phyloP scores from a whole-genome alignment of 1,139 yeast genomes.

The Geotrichum europaeum region DNA sequence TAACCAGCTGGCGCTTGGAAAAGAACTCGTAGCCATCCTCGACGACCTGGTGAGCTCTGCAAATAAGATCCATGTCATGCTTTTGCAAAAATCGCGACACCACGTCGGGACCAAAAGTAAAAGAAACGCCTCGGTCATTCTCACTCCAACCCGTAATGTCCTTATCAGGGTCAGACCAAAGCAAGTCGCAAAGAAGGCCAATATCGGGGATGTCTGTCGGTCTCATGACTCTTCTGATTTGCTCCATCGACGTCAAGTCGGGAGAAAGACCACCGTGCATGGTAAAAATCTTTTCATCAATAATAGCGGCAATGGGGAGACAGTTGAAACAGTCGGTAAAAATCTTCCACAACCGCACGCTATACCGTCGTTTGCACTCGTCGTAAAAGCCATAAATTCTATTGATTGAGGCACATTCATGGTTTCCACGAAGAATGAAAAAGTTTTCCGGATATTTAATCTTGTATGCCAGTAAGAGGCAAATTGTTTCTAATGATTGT shows the following conservation, averaged over 20 bases:
- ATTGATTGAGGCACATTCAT: slow-evolving; percentile 94
- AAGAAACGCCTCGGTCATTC: slow-evolving; percentile 95
- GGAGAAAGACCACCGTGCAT: slow-evolving; percentile 98
- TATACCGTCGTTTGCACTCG: slow-evolving; percentile 91
- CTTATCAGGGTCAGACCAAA: slow-evolving; percentile 97
- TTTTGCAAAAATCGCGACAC: slow-evolving; percentile 73
- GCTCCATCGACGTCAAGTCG: slow-evolving; percentile 82
- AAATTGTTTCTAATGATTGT: slow-evolving; percentile 85
- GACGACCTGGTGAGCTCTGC: slow-evolving; percentile 98
- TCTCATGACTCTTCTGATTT: slow-evolving; percentile 80
- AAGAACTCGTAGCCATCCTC: slow-evolving; percentile 98
- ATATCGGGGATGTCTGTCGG: slow-evolving; percentile 98
- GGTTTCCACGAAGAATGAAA: slow-evolving; percentile 87
- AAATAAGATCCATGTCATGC: slow-evolving; percentile 89
- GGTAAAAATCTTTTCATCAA: slow-evolving; percentile 92
- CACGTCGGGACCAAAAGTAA: slow-evolving; percentile 97
- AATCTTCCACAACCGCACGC: slow-evolving; percentile 87
- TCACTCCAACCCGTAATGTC: slow-evolving; percentile 97
- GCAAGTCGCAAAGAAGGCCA: slow-evolving; percentile 81
- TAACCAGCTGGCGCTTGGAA: slow-evolving; percentile 86
- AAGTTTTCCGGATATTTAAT: slow-evolving; percentile 96
- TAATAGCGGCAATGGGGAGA: slow-evolving; percentile 90
- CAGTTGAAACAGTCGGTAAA: slow-evolving; percentile 93
- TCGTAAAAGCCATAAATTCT: slow-evolving; percentile 95
- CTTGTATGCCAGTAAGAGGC: slow-evolving; percentile 79